phyloP scores from a whole-genome alignment of 306 rosid species.

The Betula pendula region DNA sequence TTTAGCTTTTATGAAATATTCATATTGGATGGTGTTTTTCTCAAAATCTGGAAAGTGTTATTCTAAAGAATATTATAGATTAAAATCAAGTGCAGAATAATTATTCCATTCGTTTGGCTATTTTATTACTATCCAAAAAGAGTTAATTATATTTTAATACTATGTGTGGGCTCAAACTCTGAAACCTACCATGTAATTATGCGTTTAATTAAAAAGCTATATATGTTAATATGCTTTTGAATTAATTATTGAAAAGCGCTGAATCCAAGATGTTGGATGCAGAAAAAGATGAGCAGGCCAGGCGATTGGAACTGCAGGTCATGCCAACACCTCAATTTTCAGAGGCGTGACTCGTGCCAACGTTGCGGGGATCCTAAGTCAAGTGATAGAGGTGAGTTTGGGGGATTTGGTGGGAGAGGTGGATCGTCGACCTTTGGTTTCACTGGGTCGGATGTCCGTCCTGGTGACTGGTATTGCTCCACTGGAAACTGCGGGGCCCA shows the following conservation, averaged over 20 bases:
- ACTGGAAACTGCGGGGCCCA: constrained; percentile 81
- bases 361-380: constrained; percentile 81
- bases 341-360: constrained; percentile 94
- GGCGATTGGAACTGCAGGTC: constrained; percentile 99
- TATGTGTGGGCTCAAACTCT: too few relatives aligned
- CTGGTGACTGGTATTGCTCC: constrained; percentile 92
- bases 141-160: too few relatives aligned
- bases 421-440: constrained; percentile 65
- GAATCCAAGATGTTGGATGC: constrained; percentile 25
- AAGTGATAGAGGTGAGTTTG: constrained; percentile 52
- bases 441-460: constrained; percentile 79
- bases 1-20: too few relatives aligned
- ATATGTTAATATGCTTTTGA: background rate
- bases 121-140: too few relatives aligned
- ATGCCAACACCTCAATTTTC: constrained; percentile 95
- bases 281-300: constrained; percentile 77
- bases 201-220: too few relatives aligned
- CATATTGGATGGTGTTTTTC: too few relatives aligned
- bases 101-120: too few relatives aligned
- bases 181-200: too few relatives aligned
- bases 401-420: constrained; percentile 55
- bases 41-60: too few relatives aligned
- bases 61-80: too few relatives aligned
- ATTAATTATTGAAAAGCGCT: background rate
- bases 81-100: too few relatives aligned